phyloP scores from a whole-genome alignment of 2,329 filamentous ascomycete genomes.

The Paraphoma chrysanthemicola region DNA sequence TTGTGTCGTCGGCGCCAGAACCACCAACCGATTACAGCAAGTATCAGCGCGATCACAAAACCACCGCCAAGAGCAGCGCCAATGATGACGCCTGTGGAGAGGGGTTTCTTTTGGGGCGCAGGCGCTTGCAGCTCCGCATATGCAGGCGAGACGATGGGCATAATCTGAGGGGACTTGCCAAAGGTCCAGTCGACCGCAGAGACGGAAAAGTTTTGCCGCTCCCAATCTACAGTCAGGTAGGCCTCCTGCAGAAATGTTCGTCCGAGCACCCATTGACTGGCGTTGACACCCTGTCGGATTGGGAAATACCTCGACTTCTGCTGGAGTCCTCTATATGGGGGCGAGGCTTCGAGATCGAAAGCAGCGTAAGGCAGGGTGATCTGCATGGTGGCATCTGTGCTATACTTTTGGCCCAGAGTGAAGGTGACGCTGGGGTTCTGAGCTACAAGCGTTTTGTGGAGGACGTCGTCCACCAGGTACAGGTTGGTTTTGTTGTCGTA shows the following conservation, averaged over 20 bases:
- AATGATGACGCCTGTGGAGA: constrained; percentile 48
- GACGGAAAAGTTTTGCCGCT: constrained; percentile 55
- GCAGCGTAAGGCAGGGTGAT: constrained; percentile 59
- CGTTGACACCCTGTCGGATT: constrained; percentile 63
- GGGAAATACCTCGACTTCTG: constrained; percentile 72
- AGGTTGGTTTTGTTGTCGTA: constrained; percentile 70
- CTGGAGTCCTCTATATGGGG: constrained; percentile 62
- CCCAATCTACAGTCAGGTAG: constrained; percentile 58
- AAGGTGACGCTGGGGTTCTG: constrained; percentile 55
- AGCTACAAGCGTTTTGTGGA: constrained; percentile 59
- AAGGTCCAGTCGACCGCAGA: constrained; percentile 48
- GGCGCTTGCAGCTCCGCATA: constrained; percentile 18
- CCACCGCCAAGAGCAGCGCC: constrained; percentile 53
- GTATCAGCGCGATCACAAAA: constrained; percentile 41
- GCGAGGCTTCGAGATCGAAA: constrained; percentile 55
- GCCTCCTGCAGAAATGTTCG: constrained; percentile 75
- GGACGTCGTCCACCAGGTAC: constrained; percentile 67
- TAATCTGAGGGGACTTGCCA: constrained; percentile 33
- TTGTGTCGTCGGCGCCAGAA: constrained; percentile 41
- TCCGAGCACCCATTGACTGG: constrained; percentile 67
- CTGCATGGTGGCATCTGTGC: constrained; percentile 47
- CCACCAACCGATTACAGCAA: constrained; percentile 41
- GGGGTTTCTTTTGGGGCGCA: constrained; percentile 4
- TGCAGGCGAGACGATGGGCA: constrained; percentile 42
- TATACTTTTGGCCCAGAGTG: constrained; percentile 47